Evolutionary conservation across 1,139 yeast species (phyloP).

Genomic region (Suhomyces kunorum): DNA sequence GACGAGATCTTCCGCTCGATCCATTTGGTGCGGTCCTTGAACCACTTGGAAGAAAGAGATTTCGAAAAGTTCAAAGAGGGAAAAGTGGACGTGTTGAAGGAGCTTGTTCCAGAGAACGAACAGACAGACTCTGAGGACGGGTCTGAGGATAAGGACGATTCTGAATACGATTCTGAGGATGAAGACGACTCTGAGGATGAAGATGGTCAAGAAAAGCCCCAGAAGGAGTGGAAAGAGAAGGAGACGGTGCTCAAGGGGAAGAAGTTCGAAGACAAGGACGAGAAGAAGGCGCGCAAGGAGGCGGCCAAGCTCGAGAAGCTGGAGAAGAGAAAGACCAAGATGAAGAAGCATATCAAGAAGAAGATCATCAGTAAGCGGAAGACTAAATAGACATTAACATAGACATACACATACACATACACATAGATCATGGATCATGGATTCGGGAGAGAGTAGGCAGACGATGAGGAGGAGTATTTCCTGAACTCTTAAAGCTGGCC

Average conservation of each 20-base stretch:
- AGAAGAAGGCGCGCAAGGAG: constrained; percentile 79
- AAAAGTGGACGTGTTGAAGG: constrained; percentile 73
- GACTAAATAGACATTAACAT: constrained; percentile 17
- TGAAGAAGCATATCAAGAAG: constrained; percentile 91
- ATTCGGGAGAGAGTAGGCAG: too few relatives aligned
- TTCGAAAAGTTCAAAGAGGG: constrained; percentile 81
- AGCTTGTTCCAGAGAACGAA: constrained; percentile 43
- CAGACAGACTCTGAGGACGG: constrained; percentile 17
- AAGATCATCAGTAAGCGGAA: constrained; percentile 62
- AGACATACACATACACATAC: not conserved
- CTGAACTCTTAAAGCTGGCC: too few relatives aligned
- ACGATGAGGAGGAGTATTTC: too few relatives aligned
- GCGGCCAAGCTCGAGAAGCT: constrained; percentile 80
- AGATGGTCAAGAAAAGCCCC: constrained; percentile 26
- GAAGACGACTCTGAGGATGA: constrained; percentile 16
- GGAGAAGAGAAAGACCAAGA: constrained; percentile 85
- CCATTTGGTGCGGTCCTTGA: constrained; percentile 76
- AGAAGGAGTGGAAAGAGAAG: constrained; percentile 47
- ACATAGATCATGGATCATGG: too few relatives aligned
- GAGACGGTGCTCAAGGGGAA: constrained; percentile 59
- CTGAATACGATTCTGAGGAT: constrained; percentile 27
- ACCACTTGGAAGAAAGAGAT: constrained; percentile 82
- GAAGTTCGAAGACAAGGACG: constrained; percentile 80
- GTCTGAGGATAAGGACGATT: constrained; percentile 18
- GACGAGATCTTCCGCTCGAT: constrained; percentile 88